A percentile compares a stretch with the other conserved stretches of the same genome.
phyloP scores from a whole-genome alignment of 129 eudicot species.

The Centaurea solstitialis region DNA sequence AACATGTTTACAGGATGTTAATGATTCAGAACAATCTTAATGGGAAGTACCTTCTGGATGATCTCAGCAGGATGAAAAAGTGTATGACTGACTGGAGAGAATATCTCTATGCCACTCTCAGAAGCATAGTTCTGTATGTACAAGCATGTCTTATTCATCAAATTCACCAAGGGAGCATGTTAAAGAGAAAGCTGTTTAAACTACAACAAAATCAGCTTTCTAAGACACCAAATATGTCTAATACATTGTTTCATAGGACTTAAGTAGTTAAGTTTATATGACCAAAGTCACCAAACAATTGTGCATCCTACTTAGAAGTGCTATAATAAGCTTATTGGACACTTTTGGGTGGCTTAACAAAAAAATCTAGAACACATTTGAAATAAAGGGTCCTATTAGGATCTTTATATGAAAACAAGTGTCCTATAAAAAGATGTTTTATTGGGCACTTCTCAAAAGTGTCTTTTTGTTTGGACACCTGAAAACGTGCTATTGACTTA shows the following conservation, averaged over 20 bases:
- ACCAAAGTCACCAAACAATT: not conserved
- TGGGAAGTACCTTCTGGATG: constrained; percentile 56
- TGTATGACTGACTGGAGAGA: constrained; percentile 92
- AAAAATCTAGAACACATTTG: no score
- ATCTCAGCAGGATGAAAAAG: constrained; percentile 85
- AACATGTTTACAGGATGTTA: not conserved
- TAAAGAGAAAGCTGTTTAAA: not conserved
- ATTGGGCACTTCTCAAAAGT: no score
- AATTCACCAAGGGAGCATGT: not conserved
- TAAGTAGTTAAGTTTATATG: no score
- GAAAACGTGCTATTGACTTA: not conserved
- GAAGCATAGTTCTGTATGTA: constrained; percentile 59
- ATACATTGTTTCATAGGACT: not conserved
- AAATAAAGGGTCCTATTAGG: no score
- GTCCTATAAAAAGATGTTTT: no score
- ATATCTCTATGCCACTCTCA: constrained; percentile 61
- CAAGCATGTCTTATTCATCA: not conserved
- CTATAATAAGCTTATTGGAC: not conserved
- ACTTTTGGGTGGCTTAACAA: not conserved
- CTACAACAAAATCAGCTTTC: not conserved
- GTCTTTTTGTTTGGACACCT: no score
- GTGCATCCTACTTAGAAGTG: not conserved
- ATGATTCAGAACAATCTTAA: not conserved
- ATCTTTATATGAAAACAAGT: no score
- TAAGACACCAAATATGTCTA: not conserved